Percentiles rank a stretch among this genome's conserved stretches.
phyloP scores from a whole-genome alignment of 176 grass and related monocot species.

The Urochloa ruziziensis region DNA sequence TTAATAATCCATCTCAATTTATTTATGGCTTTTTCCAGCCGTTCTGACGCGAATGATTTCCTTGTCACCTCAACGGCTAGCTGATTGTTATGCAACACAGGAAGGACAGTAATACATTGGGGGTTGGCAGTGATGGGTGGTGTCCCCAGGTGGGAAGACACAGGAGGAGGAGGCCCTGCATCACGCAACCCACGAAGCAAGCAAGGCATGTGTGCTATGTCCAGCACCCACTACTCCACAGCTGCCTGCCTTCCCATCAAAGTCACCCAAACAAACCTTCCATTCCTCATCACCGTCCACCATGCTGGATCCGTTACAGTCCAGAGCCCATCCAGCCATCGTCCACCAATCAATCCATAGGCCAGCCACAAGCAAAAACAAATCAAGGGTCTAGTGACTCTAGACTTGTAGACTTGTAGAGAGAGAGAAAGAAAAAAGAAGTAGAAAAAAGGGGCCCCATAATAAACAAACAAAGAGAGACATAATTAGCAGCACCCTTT shows the following conservation, averaged over 20 bases:
- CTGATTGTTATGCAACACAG: neutral
- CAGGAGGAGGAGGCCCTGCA: neutral
- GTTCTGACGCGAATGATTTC: neutral
- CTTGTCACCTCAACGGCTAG: constrained; percentile 49
- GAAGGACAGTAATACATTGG: neutral
- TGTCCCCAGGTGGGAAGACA: constrained; percentile 42
- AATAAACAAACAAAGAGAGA: neutral
- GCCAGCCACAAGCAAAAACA: neutral
- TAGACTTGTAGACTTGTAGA: no score
- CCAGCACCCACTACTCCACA: neutral
- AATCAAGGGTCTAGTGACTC: neutral
- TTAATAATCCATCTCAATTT: no score
- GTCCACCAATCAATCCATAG: no score
- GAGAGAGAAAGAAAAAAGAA: neutral
- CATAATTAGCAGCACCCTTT: constrained; percentile 30
- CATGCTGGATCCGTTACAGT: neutral
- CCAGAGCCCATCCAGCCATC: neutral
- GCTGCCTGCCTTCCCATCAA: constrained; percentile 28
- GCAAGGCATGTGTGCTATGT: constrained; percentile 61
- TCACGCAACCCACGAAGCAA: constrained; percentile 30
- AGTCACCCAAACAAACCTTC: constrained; percentile 22
- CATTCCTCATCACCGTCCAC: constrained; percentile 9
- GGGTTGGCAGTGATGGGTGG: constrained; percentile 29
- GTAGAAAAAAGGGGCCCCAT: neutral
- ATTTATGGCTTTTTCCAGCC: no score